Evolutionary conservation across 768 basidiomycete genomes (phyloP).

Genomic region (Pseudohyphozyma bogoriensis): DNA sequence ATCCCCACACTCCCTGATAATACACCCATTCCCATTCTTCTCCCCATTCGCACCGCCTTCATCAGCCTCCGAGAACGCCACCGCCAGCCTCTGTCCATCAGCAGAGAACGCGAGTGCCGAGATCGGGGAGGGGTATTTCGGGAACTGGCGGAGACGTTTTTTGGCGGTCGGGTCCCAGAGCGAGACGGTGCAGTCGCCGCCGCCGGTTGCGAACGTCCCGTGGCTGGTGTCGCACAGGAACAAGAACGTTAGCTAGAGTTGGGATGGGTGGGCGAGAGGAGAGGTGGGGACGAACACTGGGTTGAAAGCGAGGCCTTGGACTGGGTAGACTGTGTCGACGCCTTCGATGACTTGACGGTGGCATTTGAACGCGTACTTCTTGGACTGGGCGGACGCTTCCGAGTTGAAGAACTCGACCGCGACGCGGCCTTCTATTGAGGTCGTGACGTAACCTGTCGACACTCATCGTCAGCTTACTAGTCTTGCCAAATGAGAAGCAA

Average conservation of each 20-base stretch:
- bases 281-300: constrained; percentile 50
- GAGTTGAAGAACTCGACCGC: constrained; percentile 96
- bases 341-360: constrained; percentile 83
- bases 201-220: constrained; percentile 91
- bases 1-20: constrained; percentile 15
- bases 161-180: constrained; percentile 97
- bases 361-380: constrained; percentile 94
- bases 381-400: constrained; percentile 61
- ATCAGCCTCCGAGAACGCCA: constrained; percentile 32
- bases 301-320: constrained; percentile 90
- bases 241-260: neutral
- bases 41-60: constrained; percentile 15
- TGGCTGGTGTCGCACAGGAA: constrained; percentile 44
- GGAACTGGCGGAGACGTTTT: constrained; percentile 84
- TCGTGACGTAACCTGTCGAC: constrained; percentile 70
- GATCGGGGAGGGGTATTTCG: constrained; percentile 56
- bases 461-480: neutral
- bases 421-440: constrained; percentile 89
- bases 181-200: constrained; percentile 85
- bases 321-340: constrained; percentile 92
- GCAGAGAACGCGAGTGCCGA: constrained; percentile 44
- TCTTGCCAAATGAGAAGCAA: neutral
- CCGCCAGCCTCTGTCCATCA: constrained; percentile 39
- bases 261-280: neutral
- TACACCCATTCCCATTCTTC: constrained; percentile 15